Conservation (phyloP, 352 stramenopile genomes). For the Phytophthora gonapodyides region DNA sequence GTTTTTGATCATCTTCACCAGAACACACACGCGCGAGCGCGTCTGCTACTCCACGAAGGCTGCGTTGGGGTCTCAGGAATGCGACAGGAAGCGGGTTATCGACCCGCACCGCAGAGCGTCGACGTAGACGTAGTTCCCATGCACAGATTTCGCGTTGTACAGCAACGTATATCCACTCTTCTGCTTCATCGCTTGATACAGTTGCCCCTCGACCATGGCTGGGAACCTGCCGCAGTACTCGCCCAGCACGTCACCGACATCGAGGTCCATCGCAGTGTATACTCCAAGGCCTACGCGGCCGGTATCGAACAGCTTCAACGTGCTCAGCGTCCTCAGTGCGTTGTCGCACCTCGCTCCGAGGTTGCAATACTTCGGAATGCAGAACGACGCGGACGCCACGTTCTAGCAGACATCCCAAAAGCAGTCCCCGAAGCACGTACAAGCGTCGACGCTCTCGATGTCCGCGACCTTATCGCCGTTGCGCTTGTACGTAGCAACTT, state of each 20-base stretch:
- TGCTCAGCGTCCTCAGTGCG: not conserved
- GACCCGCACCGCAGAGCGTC: not conserved
- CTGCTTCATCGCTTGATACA: not conserved
- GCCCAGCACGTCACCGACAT: conserved; percentile 6
- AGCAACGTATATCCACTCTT: conserved; percentile 3
- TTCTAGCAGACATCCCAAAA: conserved; percentile 7
- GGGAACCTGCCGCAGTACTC: conserved; percentile 7
- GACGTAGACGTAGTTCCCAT: conserved; percentile 9
- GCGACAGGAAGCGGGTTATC: conserved; percentile 5
- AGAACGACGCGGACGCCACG: not conserved
- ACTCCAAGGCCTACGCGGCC: not conserved
- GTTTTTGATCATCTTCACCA: conserved; percentile 3
- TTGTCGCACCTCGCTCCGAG: conserved; percentile 2
- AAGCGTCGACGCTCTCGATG: not conserved
- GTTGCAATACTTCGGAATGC: not conserved
- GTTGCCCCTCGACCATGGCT: not conserved
- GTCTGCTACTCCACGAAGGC: conserved; percentile 12
- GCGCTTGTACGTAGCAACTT: too few species aligned
- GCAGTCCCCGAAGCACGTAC: not conserved
- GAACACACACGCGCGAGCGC: not conserved
- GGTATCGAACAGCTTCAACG: conserved; percentile 2
- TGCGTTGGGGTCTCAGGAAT: conserved; percentile 1
- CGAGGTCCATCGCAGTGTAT: conserved; percentile 6
- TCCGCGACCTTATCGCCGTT: not conserved
- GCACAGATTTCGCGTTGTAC: not conserved